Evolutionary conservation across 257 asterid species (phyloP).

Genomic region (Phtheirospermum japonicum): DNA sequence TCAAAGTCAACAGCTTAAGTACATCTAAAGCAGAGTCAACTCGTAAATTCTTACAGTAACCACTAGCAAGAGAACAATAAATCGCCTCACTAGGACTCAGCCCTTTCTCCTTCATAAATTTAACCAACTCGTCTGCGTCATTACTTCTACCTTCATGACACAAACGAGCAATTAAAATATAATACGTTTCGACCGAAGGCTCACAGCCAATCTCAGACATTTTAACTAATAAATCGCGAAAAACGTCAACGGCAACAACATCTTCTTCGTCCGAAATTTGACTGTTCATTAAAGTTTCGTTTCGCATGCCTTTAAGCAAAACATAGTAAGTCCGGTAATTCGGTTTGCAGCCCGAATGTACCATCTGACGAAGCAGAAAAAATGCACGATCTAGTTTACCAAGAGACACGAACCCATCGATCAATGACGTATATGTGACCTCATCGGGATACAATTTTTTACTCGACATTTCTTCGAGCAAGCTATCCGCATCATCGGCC

Average conservation of each 20-base stretch:
- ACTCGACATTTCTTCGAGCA: conserved; percentile 60
- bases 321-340: conserved; percentile 64
- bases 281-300: conserved; percentile 31
- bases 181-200: conserved; percentile 52
- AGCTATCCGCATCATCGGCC: conserved; percentile 54
- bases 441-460: conserved; percentile 63
- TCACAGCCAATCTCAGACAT: conserved; percentile 71
- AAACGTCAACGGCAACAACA: conserved; percentile 38
- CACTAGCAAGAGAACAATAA: conserved; percentile 62
- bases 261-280: conserved; percentile 38
- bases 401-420: conserved; percentile 63
- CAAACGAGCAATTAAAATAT: conserved; percentile 55
- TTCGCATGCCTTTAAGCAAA: conserved; percentile 70
- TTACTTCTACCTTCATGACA: conserved; percentile 36
- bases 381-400: conserved; percentile 69
- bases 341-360: conserved; percentile 62
- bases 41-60: conserved; percentile 68
- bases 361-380: conserved; percentile 58
- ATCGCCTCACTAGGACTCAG: conserved; percentile 54
- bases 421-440: conserved; percentile 77
- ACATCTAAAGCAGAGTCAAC: conserved; percentile 55
- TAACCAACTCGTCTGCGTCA: not conserved
- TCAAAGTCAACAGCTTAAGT: conserved; percentile 40
- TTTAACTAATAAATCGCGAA: conserved; percentile 49
- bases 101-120: conserved; percentile 43